Conservation (phyloP, 768 basidiomycete species). For the Gelatoporia subvermispora region DNA sequence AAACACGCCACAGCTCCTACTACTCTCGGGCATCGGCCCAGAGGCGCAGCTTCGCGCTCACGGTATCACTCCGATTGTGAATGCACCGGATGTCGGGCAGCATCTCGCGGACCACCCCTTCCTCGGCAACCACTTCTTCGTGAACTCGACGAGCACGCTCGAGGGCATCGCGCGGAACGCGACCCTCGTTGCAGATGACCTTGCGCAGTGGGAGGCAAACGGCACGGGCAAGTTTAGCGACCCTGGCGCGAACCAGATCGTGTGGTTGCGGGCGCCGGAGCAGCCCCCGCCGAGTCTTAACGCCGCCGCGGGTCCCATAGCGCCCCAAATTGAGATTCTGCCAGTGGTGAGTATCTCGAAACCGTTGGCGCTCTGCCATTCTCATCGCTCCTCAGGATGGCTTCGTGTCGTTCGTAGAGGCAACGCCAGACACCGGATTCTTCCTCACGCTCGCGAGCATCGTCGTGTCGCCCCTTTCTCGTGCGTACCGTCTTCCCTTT, state of each 20-base stretch:
- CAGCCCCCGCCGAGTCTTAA: background rate
- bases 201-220: constrained; percentile 11
- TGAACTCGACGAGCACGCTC: constrained; percentile 7
- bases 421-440: constrained; percentile 13
- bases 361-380: background rate
- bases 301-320: constrained; percentile 6
- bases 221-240: constrained; percentile 8
- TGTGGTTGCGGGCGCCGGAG: constrained; percentile 5
- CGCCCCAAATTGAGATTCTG: constrained; percentile 11
- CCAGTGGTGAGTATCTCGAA: constrained; percentile 1
- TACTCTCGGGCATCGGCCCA: constrained; percentile 27
- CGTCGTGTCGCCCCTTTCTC: constrained; percentile 18
- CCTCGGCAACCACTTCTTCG: constrained; percentile 12
- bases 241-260: constrained; percentile 5
- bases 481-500: constrained; percentile 7
- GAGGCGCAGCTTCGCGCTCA: constrained; percentile 10
- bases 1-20: constrained; percentile 19
- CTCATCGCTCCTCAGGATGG: constrained; percentile 1
- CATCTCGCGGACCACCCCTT: constrained; percentile 25
- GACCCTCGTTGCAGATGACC: background rate
- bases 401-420: background rate
- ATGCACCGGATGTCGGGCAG: constrained; percentile 25
- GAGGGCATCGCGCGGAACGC: constrained; percentile 11
- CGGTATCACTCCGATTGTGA: constrained; percentile 15
- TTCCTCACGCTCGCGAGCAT: constrained; percentile 12